Base-by-base conservation (phyloP, 1,139 yeast species). In the Scheffersomyces quercinus region DNA sequence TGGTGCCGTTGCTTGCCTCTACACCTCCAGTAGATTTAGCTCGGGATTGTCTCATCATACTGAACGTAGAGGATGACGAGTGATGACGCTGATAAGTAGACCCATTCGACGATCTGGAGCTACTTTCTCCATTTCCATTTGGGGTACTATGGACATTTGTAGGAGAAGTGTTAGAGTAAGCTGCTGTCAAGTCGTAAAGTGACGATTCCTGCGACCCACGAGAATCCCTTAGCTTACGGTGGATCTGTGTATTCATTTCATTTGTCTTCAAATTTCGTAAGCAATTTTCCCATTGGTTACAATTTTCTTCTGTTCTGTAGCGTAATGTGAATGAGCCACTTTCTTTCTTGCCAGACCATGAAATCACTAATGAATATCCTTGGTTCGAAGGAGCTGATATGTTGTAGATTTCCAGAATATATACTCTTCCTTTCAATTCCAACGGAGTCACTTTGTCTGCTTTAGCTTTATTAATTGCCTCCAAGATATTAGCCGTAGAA, bases 331-430 rank as follows among this genome's bases (percentile, higher is more conserved):
- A 86, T 16, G 87, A 82, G 2, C 93, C 93, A 41, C 84, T 81
- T 53, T 86, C 95, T 57, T 82, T 84, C 47, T 82, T 75, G 2
- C 93, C 90, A 26, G 83, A 81, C 93, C 93, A 86, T n/a, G 88
- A 78, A 9, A 86, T 78, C 37, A 84, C 79, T 53, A 85, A 67
- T 7, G 81, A 77, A 56, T 83, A 81, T 2, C 82, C 83, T 26
- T 60, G 52, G 39, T 50, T 57, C 46, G 65, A 65, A 4, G 72
- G 64, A 7, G 73, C 58, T 1, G 70, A 69, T 33, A 83, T 78
- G 60, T 78, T 81, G 58, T 81, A 80, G 44, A 83, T 77, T 53
- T 83, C 85, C 54, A 79, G 79, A 42, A 83, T 82, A 65, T 83
- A 82, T n/a, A 83, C 85, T 45, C 88, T 65, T 6, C 89, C 88